Percentiles rank a stretch among this genome's conserved stretches.
phyloP scores from a whole-genome alignment of 805 yeast genomes.

The Saccharomycopsis sp. region DNA sequence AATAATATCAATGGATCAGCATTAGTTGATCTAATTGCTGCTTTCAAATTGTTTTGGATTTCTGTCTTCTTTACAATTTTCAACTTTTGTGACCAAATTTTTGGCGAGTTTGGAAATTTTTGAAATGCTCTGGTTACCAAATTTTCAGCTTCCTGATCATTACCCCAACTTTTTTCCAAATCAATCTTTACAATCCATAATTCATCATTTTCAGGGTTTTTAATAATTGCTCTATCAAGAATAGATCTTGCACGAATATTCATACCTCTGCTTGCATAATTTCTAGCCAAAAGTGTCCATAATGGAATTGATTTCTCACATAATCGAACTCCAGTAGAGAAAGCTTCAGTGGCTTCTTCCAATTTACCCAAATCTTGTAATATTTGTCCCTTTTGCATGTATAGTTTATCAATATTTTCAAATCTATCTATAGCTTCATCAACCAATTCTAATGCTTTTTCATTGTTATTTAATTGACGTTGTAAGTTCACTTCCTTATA shows the following conservation, averaged over 20 bases:
- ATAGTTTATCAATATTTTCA: constrained; percentile 46
- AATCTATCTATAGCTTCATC: constrained; percentile 42
- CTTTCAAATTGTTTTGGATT: constrained; percentile 51
- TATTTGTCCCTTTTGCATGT: constrained; percentile 59
- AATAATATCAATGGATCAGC: constrained; percentile 53
- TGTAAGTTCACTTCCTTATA: constrained; percentile 50
- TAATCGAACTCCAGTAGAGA: constrained; percentile 40
- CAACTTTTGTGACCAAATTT: constrained; percentile 62
- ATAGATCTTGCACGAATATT: constrained; percentile 60
- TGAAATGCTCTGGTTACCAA: constrained; percentile 53
- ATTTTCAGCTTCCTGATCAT: constrained; percentile 44
- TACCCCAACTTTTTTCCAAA: constrained; percentile 48
- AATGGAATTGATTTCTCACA: constrained; percentile 39
- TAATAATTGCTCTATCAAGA: constrained; percentile 57
- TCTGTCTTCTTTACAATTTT: constrained; percentile 40
- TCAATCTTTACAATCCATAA: constrained; percentile 48
- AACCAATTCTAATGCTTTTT: constrained; percentile 35
- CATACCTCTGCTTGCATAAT: constrained; percentile 34
- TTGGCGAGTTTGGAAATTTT: constrained; percentile 49
- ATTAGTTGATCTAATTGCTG: constrained; percentile 62
- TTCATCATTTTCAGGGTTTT: constrained; percentile 41
- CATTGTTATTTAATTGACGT: constrained; percentile 32
- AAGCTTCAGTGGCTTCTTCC: constrained; percentile 40
- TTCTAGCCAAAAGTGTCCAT: constrained; percentile 47
- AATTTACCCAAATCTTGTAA: constrained; percentile 28